Conservation (phyloP, 129 eudicot species). For the Logfia minima region DNA sequence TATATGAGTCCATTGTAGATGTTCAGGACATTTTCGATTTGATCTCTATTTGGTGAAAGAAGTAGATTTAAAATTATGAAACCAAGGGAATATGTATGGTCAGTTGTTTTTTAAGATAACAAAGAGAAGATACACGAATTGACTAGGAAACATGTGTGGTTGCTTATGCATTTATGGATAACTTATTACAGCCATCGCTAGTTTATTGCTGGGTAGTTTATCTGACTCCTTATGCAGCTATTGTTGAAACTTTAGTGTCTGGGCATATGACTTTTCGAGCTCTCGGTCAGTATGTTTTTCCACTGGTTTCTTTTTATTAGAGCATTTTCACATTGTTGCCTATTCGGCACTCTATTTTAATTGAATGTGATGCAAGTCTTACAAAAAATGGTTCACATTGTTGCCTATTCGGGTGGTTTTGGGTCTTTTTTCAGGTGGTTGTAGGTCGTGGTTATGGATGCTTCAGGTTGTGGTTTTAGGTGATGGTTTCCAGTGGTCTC, state of each 20-base stretch:
- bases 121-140: neutral
- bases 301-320: neutral
- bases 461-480: no score
- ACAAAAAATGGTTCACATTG: no score
- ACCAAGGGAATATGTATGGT: neutral
- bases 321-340: neutral
- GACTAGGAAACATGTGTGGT: conserved; percentile 11
- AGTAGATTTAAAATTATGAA: neutral
- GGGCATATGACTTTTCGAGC: neutral
- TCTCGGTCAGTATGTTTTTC: no score
- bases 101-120: neutral
- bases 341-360: neutral
- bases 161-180: conserved; percentile 10
- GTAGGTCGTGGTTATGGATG: no score
- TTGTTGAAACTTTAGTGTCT: neutral
- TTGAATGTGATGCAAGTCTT: neutral
- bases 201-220: neutral
- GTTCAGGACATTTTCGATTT: neutral
- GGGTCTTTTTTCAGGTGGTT: no score
- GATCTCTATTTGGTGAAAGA: neutral
- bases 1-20: neutral
- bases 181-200: neutral
- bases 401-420: no score
- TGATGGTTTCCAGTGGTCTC: no score
- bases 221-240: neutral